Conservation (phyloP, 352 stramenopile genomes). For the Phytophthora pseudosyringae region DNA sequence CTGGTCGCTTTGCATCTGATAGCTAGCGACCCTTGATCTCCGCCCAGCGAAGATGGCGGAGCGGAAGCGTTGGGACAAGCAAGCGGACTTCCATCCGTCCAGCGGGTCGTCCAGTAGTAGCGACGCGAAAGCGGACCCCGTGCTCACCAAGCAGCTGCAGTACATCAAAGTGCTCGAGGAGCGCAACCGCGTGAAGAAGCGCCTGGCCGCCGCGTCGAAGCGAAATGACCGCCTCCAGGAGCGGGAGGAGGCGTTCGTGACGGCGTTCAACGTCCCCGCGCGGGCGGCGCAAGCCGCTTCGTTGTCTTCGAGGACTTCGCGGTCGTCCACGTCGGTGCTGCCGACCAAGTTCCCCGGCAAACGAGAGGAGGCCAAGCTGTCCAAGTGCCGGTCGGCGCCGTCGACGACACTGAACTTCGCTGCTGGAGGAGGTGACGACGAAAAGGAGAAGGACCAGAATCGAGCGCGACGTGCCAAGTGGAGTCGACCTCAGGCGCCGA, state of each 20-base stretch:
- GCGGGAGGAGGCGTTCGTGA: slow-evolving; percentile 79
- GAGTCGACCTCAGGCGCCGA: slow-evolving; percentile 50
- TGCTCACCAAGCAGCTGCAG: slow-evolving; percentile 79
- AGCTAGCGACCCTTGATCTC: slow-evolving; percentile 9
- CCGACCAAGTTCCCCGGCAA: slow-evolving; percentile 34
- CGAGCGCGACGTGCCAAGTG: slow-evolving; percentile 56
- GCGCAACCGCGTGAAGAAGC: slow-evolving; percentile 84
- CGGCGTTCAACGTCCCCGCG: slow-evolving; percentile 74
- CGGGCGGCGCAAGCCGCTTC: slow-evolving; percentile 13
- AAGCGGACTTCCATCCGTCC: slow-evolving; percentile 33
- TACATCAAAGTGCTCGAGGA: slow-evolving; percentile 89
- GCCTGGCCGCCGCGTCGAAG: slow-evolving; percentile 65
- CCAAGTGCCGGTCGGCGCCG: slow-evolving; percentile 52
- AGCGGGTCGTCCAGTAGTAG: not conserved
- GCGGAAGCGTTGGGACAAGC: slow-evolving; percentile 59
- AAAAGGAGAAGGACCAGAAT: slow-evolving; percentile 17
- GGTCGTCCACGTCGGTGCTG: slow-evolving; percentile 52
- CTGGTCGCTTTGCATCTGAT: slow-evolving; percentile 2
- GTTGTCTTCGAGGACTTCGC: slow-evolving; percentile 41
- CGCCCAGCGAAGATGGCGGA: slow-evolving; percentile 33
- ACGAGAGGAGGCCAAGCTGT: slow-evolving; percentile 24
- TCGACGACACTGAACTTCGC: slow-evolving; percentile 44
- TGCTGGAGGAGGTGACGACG: slow-evolving; percentile 11
- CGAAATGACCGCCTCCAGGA: slow-evolving; percentile 62
- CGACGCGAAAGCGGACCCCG: slow-evolving; percentile 45